Evolutionary conservation across 1,284 basidiomycete species (phyloP), one percentile per base, ranked within the genome.

Genomic region (Hemileia vastatrix): DNA sequence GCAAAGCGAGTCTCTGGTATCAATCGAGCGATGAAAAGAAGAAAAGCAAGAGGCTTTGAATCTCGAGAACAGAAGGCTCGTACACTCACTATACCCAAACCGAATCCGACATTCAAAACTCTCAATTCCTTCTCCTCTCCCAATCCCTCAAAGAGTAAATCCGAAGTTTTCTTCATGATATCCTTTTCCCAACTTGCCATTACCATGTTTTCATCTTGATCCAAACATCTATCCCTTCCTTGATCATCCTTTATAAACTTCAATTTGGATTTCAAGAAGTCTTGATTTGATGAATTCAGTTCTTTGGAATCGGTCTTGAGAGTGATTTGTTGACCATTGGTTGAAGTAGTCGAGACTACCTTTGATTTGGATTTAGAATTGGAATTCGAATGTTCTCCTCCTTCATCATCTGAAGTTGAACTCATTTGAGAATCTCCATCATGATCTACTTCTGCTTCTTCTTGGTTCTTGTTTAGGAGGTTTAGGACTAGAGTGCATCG

Each of bases 141-240:
- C 91, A 94, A 1, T 89, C 89, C 91, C 95, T 95, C 92, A 95
- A n/a, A n/a, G n/a, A n/a, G n/a, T 95, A 6, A 96, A 91, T 24
- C 68, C 68, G 55, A 66, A 72, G n/a, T 75, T 75, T 71, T 76
- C 76, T 4, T 86, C 86, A 0, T n/a, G n/a, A n/a, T n/a, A n/a
- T n/a, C n/a, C n/a, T n/a, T n/a, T n/a, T n/a, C n/a, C n/a, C n/a
- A n/a, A n/a, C n/a, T n/a, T n/a, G n/a, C n/a, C n/a, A 90, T 83
- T 75, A 83, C 84, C 55, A 81, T 81, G 64, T 84, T 83, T 19
- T 83, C 85, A 36, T 85, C 81, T 64, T 84, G 81, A 60, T 78
- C 78, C 36, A 77, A 71, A 68, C 88, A 91, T 24, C 91, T 82
- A 64, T 90, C 86, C 73, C 91, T 88, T 0, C 88, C 90, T 40